phyloP scores from a whole-genome alignment of 805 yeast genomes.

The Spathaspora boniae region DNA sequence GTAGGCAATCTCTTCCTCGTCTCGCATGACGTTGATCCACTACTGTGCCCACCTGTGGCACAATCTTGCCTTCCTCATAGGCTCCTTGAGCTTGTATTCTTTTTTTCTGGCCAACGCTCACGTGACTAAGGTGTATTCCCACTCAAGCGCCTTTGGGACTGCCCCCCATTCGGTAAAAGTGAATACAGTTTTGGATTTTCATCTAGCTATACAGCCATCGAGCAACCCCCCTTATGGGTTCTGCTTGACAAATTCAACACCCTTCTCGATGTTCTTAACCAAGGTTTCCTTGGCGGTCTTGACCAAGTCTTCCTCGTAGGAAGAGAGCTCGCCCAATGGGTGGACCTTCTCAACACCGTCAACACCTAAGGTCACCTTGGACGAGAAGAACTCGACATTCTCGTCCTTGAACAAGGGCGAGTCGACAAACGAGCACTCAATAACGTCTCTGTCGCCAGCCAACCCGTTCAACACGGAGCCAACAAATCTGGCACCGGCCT shows the following conservation, averaged over 20 bases:
- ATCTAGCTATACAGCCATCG: background rate
- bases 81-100: no score
- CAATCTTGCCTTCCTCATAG: no score
- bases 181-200: no score
- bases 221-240: conserved; percentile 46
- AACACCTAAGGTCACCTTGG: conserved; percentile 89
- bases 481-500: conserved; percentile 80
- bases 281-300: conserved; percentile 83
- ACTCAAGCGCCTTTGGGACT: no score
- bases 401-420: conserved; percentile 78
- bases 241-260: conserved; percentile 78
- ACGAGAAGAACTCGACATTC: conserved; percentile 96
- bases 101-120: no score
- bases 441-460: conserved; percentile 59
- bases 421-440: conserved; percentile 72
- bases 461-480: conserved; percentile 62
- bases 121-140: no score
- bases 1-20: no score
- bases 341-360: conserved; percentile 84
- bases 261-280: conserved; percentile 89
- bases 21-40: no score
- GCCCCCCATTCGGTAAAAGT: no score
- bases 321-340: conserved; percentile 66
- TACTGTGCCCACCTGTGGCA: no score
- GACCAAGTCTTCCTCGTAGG: conserved; percentile 82